Conservation (phyloP, 805 yeast species). For the Diddensiella santjacobensis region DNA sequence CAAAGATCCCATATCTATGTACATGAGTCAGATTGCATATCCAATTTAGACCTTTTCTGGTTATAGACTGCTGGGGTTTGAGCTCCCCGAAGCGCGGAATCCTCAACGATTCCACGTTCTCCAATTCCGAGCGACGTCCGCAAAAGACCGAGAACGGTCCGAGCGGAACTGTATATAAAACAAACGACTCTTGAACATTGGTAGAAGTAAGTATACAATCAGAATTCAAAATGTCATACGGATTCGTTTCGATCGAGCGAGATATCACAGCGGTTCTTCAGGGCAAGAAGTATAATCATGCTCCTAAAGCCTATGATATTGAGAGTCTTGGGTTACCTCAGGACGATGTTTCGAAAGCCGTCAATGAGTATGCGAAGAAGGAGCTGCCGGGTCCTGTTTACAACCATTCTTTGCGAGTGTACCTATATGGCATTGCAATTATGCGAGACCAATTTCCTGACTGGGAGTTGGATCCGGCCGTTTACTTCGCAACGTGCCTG, state of each 20-base stretch:
- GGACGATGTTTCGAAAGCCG: constrained; percentile 6
- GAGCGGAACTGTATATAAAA: too few relatives aligned
- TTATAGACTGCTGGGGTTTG: too few relatives aligned
- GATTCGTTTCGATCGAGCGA: constrained; percentile 12
- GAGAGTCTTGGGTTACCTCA: constrained; percentile 4
- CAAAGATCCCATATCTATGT: too few relatives aligned
- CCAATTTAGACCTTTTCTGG: too few relatives aligned
- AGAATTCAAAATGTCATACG: constrained; percentile 8
- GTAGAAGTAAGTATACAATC: too few relatives aligned
- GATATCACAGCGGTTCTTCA: not conserved
- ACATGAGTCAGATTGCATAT: too few relatives aligned
- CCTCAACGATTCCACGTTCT: too few relatives aligned
- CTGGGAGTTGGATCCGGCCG: constrained; percentile 18
- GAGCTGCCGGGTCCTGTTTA: constrained; percentile 14
- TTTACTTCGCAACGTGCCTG: constrained; percentile 19
- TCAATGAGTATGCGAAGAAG: constrained; percentile 12
- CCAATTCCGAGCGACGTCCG: too few relatives aligned
- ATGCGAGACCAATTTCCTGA: constrained; percentile 23
- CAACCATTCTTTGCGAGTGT: constrained; percentile 21
- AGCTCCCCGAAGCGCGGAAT: too few relatives aligned
- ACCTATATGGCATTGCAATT: constrained; percentile 18
- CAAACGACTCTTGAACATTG: too few relatives aligned
- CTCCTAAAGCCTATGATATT: constrained; percentile 2
- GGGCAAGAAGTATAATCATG: not conserved
- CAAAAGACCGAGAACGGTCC: too few relatives aligned